A percentile compares a stretch with the other conserved stretches of the same genome.
Conservation (phyloP, 805 yeast species). For the Hanseniaspora occidentalis region DNA sequence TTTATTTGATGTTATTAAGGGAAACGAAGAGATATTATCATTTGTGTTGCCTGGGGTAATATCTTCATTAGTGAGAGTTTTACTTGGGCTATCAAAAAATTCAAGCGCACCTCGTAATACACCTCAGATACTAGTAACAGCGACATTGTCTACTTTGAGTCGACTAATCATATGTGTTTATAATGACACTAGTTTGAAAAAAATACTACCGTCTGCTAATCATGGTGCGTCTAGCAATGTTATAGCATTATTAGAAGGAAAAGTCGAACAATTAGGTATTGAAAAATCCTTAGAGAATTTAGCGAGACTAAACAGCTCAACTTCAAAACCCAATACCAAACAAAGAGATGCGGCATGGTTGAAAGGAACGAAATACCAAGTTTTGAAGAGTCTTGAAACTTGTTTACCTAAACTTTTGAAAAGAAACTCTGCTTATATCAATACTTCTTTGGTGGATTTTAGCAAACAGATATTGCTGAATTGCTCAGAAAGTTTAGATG, state of each 20-base stretch:
- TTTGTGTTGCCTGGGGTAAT: conserved; percentile 40
- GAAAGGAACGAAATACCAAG: conserved; percentile 38
- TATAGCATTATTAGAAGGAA: background rate
- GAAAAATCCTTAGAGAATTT: background rate
- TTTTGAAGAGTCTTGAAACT: conserved; percentile 32
- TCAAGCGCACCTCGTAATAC: background rate
- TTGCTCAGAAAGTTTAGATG: conserved; percentile 11
- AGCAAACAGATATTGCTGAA: conserved; percentile 8
- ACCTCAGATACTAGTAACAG: background rate
- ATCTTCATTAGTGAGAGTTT: conserved; percentile 30
- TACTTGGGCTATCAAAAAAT: background rate
- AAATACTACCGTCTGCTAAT: background rate
- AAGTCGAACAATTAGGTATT: background rate
- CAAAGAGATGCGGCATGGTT: conserved; percentile 43
- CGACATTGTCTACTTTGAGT: background rate
- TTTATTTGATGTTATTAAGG: conserved; percentile 25
- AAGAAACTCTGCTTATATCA: conserved; percentile 14
- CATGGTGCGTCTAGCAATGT: background rate
- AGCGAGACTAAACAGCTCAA: background rate
- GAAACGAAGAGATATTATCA: conserved; percentile 38
- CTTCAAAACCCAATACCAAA: conserved; percentile 10
- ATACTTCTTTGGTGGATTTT: conserved; percentile 9
- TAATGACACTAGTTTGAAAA: background rate
- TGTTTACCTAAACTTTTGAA: conserved; percentile 19
- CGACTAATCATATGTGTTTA: background rate